Base-by-base conservation (phyloP, 2,329 filamentous ascomycete genomes). In the Stagonosporopsis rhizophila region DNA sequence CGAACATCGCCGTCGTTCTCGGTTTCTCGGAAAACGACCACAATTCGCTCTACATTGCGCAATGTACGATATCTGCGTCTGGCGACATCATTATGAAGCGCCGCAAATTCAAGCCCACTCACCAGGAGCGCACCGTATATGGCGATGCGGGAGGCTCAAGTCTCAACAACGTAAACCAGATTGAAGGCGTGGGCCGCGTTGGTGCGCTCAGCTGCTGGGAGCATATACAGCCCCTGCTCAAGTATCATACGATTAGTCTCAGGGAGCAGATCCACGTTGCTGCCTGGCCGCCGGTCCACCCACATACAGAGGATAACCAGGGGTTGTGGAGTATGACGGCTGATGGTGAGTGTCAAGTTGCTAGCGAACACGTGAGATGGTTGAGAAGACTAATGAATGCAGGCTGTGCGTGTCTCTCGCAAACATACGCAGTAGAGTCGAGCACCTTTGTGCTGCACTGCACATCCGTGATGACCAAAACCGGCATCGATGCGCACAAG, bases 371-470 rank as follows among this genome's bases (percentile, higher is more conserved):
- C 15, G 15, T n/a, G 5, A 8, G 2, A 14, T 3, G 14, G 15
- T 2, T 32, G 30, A 4, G n/a, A 32, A 3, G 15, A n/a, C 14
- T 32, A 32, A 32, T 7, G 14, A 15, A 4, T 6, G 20, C 19
- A 62, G 56, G 57, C 22, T 61, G 58, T 30, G 47, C 52, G 27
- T 77, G 65, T 40, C 72, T 85, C 1, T 81, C 82, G 0, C 81
- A 82, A 57, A 78, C 80, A 0, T 86, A 86, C 60, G 84, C 85
- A 1, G 80, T 87, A 8, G 85, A 88, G 65, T 79, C 81, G 1
- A 75, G 77, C 8, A 70, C 81, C 0, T 87, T 82, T 56, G 85
- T 87, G 1, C 77, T 87, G 3, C 82, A 85, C 59, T 73, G 74
- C 44, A 84, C 83, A 0, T 69, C 78, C 0, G 76, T 86, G 2